Percentiles rank a stretch among this genome's conserved stretches.
phyloP scores from a whole-genome alignment of 768 basidiomycete genomes.

The Lactarius vividus region DNA sequence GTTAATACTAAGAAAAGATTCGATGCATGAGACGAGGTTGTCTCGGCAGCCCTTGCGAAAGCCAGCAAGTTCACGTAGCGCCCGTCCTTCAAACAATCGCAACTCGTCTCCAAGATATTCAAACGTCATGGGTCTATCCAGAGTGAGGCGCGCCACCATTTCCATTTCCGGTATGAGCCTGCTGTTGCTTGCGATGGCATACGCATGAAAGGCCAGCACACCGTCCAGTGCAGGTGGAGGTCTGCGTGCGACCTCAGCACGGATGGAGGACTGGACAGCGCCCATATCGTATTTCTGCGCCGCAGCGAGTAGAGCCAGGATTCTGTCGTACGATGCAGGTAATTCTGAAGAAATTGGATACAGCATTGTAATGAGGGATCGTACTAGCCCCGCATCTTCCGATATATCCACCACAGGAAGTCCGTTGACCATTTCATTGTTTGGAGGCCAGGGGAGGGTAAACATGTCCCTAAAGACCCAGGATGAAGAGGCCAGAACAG shows the following conservation, averaged over 20 bases:
- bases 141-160: background rate
- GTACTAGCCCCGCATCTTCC: conserved; percentile 23
- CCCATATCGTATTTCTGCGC: conserved; percentile 31
- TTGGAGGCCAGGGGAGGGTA: conserved; percentile 31
- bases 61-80: background rate
- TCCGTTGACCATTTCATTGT: background rate
- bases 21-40: background rate
- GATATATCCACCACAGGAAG: conserved; percentile 24
- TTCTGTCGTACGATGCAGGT: background rate
- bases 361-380: conserved; percentile 18
- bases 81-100: background rate
- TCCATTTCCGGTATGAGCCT: conserved; percentile 1
- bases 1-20: background rate
- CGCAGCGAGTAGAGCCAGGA: conserved; percentile 18
- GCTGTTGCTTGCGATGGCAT: conserved; percentile 19
- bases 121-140: background rate
- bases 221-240: background rate
- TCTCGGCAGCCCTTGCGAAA: background rate
- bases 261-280: background rate
- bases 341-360: conserved; percentile 16
- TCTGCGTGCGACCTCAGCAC: background rate
- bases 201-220: conserved; percentile 19
- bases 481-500: conserved; percentile 30
- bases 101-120: conserved; percentile 3
- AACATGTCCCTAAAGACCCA: conserved; percentile 37